A percentile compares a stretch with the other conserved stretches of the same genome.
phyloP scores from a whole-genome alignment of 2,329 filamentous ascomycete genomes.

The Herpotrichia juniperi region DNA sequence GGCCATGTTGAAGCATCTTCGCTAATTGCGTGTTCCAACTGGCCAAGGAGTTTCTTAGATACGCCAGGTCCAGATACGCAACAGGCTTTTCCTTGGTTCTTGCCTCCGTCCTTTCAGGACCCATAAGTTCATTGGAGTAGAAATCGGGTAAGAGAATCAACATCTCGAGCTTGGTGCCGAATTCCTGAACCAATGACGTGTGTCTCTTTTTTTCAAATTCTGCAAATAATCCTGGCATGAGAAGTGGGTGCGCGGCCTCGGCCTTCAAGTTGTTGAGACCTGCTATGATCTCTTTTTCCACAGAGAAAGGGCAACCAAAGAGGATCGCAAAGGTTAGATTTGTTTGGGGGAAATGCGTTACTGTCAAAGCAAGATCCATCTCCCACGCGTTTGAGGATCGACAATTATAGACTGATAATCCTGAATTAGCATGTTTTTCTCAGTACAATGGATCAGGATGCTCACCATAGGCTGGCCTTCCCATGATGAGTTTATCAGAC shows the following conservation, averaged over 20 bases:
- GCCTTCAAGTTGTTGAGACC: constrained; percentile 6
- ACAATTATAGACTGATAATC: constrained; percentile 22
- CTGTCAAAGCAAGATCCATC: constrained; percentile 20
- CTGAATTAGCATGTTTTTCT: not conserved
- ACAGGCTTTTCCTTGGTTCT: constrained; percentile 17
- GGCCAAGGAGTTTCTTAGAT: constrained; percentile 19
- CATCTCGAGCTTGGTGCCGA: constrained; percentile 17
- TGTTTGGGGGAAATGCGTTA: constrained; percentile 14
- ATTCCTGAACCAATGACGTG: constrained; percentile 15
- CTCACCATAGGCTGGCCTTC: no score
- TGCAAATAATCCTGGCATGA: constrained; percentile 20
- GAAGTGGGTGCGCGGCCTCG: constrained; percentile 20
- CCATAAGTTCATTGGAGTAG: not conserved
- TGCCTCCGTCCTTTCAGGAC: not conserved
- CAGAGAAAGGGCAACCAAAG: constrained; percentile 13
- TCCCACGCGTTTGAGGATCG: constrained; percentile 23
- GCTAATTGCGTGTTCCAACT: constrained; percentile 24
- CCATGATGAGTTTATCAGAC: no score
- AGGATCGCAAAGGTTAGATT: constrained; percentile 21
- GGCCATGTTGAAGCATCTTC: constrained; percentile 16
- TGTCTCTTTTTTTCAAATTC: constrained; percentile 21
- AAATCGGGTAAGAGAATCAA: constrained; percentile 20
- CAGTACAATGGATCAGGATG: no score
- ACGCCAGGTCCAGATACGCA: constrained; percentile 22
- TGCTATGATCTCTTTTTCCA: constrained; percentile 14